phyloP scores from a whole-genome alignment of 495 filamentous ascomycete genomes.

The Margaritispora aquatica region DNA sequence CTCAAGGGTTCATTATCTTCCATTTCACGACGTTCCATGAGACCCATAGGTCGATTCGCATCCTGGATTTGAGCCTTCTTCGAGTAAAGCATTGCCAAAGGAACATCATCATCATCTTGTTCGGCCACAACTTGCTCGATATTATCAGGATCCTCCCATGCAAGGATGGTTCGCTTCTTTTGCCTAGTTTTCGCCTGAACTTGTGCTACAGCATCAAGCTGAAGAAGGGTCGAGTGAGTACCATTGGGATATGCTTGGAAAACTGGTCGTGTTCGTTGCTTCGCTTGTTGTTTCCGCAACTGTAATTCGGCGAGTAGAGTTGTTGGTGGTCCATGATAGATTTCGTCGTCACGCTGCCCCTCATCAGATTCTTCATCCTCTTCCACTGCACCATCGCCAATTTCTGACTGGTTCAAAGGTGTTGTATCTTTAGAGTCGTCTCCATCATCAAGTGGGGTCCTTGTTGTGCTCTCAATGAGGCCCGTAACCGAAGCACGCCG shows the following conservation, averaged over 20 bases:
- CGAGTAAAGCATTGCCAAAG: slow-evolving; percentile 73
- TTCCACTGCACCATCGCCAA: slow-evolving; percentile 5
- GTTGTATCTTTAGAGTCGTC: slow-evolving; percentile 13
- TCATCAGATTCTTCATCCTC: slow-evolving; percentile 25
- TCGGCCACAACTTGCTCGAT: slow-evolving; percentile 39
- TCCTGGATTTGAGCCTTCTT: slow-evolving; percentile 49
- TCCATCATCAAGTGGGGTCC: slow-evolving; percentile 23
- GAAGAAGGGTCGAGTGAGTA: slow-evolving; percentile 80
- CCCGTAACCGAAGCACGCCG: slow-evolving; percentile 10
- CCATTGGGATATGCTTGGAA: slow-evolving; percentile 63
- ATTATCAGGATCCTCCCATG: slow-evolving; percentile 70
- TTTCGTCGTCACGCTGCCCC: slow-evolving; percentile 27
- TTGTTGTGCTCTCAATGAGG: slow-evolving; percentile 1
- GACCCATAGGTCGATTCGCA: slow-evolving; percentile 63
- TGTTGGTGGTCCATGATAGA: slow-evolving; percentile 67
- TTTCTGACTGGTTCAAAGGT: slow-evolving; percentile 10
- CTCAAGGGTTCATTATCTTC: slow-evolving; percentile 92
- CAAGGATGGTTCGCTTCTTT: slow-evolving; percentile 70
- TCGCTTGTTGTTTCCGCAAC: slow-evolving; percentile 77
- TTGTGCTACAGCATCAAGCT: slow-evolving; percentile 88
- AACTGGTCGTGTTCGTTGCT: slow-evolving; percentile 64
- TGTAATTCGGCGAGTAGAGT: slow-evolving; percentile 91
- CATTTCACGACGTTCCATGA: slow-evolving; percentile 77
- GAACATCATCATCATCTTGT: slow-evolving; percentile 67
- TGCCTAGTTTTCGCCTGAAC: slow-evolving; percentile 70